Conservation (phyloP, 2,329 filamentous ascomycete genomes). For the Colletotrichum liriopes region DNA sequence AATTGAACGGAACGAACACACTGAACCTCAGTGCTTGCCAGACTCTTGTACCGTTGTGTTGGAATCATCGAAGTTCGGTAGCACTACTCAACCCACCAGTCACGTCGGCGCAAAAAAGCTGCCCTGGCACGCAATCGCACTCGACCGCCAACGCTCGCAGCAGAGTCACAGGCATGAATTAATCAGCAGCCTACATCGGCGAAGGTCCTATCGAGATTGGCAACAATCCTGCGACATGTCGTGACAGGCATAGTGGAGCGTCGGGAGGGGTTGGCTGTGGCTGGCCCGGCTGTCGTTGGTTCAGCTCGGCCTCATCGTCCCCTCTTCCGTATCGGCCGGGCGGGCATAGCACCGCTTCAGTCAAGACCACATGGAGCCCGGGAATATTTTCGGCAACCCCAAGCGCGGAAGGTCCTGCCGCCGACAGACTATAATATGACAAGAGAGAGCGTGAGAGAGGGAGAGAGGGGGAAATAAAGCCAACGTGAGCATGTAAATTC, state of each 20-base stretch:
- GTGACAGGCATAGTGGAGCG: constrained; percentile 33
- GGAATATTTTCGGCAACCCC: constrained; percentile 9
- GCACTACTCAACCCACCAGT: not conserved
- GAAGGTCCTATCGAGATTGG: constrained; percentile 14
- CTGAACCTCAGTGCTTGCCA: not conserved
- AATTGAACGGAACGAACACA: not conserved
- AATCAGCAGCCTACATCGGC: constrained; percentile 18
- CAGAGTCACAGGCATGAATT: not conserved
- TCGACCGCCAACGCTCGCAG: not conserved
- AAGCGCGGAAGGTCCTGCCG: not conserved
- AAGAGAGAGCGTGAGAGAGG: too few relatives aligned
- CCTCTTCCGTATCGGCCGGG: constrained; percentile 7
- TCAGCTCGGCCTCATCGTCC: not conserved
- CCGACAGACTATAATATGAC: not conserved
- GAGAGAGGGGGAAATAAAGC: not conserved
- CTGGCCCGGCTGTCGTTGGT: constrained; percentile 7
- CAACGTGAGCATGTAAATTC: not conserved
- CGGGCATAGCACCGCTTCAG: constrained; percentile 1
- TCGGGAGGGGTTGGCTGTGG: not conserved
- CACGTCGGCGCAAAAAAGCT: constrained; percentile 1
- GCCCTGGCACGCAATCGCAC: constrained; percentile 8
- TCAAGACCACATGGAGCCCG: not conserved
- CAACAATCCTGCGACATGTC: constrained; percentile 39
- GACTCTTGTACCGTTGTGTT: not conserved
- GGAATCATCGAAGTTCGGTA: not conserved